Conservation (phyloP, 306 rosid species). For the Vigna angularis region DNA sequence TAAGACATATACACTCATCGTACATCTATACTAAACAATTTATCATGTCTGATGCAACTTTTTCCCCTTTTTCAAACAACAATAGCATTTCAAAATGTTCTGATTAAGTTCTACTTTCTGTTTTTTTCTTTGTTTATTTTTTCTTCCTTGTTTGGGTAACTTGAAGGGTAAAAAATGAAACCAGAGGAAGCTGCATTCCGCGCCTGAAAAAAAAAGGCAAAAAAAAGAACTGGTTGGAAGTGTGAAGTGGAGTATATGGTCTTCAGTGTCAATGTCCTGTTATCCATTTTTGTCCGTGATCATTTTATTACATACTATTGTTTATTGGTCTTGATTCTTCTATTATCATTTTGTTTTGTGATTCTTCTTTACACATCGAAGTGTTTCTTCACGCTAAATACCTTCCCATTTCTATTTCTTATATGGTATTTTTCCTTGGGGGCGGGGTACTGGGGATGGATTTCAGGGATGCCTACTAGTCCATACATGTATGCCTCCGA, state of each 20-base stretch:
- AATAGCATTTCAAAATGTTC: slow-evolving; percentile 3
- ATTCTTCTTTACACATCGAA: not conserved
- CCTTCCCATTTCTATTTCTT: slow-evolving; percentile 29
- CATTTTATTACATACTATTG: slow-evolving; percentile 1
- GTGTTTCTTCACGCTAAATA: slow-evolving; percentile 10
- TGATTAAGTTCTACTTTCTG: slow-evolving; percentile 4
- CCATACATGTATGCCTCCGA: slow-evolving; percentile 74
- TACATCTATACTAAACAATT: slow-evolving; percentile 6
- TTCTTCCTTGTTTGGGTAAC: slow-evolving; percentile 20
- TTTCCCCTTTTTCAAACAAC: not conserved
- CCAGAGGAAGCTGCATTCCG: not conserved
- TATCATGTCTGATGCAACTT: slow-evolving; percentile 5
- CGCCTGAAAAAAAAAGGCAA: not conserved
- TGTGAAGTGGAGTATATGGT: not conserved
- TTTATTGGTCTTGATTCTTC: slow-evolving; percentile 4
- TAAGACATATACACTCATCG: slow-evolving; percentile 6
- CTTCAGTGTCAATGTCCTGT: not conserved
- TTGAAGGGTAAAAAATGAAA: slow-evolving; percentile 1
- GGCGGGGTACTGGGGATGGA: slow-evolving; percentile 23
- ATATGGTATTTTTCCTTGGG: slow-evolving; percentile 2
- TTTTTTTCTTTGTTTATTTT: not conserved
- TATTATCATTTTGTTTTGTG: slow-evolving; percentile 16
- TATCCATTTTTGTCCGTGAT: not conserved
- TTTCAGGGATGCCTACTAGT: slow-evolving; percentile 81
- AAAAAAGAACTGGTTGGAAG: not conserved